Evolutionary conservation across 2,329 filamentous ascomycete genomes (phyloP).

Genomic region (Zymoseptoria passerinii): DNA sequence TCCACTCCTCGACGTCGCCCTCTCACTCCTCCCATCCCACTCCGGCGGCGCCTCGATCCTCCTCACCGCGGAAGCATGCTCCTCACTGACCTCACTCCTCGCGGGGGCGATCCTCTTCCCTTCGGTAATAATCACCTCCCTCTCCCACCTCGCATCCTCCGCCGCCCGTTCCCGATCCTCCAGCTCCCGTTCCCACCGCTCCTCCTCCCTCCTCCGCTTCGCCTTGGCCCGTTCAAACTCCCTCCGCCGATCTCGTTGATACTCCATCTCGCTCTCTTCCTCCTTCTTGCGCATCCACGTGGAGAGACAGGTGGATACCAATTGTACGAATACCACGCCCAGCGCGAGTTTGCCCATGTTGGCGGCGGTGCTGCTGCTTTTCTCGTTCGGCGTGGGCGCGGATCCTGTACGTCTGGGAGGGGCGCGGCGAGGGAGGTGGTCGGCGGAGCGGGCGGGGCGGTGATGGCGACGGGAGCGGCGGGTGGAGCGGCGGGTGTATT

Average conservation of each 20-base stretch:
- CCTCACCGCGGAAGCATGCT: not conserved
- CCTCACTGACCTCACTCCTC: not conserved
- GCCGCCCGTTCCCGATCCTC: conserved; percentile 2
- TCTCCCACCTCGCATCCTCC: conserved; percentile 2
- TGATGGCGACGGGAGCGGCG: not conserved
- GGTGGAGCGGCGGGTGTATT: not conserved
- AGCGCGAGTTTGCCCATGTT: conserved; percentile 11
- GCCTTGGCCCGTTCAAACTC: conserved; percentile 12
- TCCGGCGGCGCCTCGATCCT: not conserved
- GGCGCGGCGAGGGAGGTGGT: not conserved
- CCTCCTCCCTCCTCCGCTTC: conserved; percentile 9
- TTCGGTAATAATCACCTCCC: conserved; percentile 1
- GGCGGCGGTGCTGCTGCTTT: not conserved
- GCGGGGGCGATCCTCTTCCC: conserved; percentile 5
- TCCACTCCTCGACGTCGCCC: not conserved
- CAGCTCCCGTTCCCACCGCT: conserved; percentile 5
- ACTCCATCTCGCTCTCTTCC: conserved; percentile 7
- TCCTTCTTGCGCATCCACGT: conserved; percentile 10
- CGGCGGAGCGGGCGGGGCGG: not conserved
- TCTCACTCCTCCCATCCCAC: not conserved
- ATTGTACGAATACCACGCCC: conserved; percentile 4
- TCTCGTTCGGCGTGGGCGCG: conserved; percentile 1
- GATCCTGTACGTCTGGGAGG: not conserved
- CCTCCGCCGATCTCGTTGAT: conserved; percentile 1
- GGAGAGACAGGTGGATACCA: conserved; percentile 5